Base-by-base conservation (phyloP, 2,329 filamentous ascomycete species). In the Colletotrichum theobromicola region DNA sequence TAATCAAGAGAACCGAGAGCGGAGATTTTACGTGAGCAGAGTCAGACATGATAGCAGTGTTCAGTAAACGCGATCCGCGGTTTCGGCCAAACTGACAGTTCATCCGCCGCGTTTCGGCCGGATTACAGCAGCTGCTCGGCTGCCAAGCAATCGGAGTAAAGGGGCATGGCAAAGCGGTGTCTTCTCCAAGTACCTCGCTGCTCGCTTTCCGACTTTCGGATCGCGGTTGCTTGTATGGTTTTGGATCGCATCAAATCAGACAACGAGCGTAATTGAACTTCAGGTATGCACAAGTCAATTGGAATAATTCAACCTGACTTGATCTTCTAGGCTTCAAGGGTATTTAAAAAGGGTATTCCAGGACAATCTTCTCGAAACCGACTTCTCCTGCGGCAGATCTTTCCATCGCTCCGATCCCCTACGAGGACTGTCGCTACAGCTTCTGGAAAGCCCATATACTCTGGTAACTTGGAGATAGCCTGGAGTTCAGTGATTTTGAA, bases 211-310 rank as follows among this genome's bases (percentile, higher is more conserved):
- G 42, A 46, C n/a, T 4, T 46, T 21, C 10, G 42, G 42, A 7
- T 21, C 4, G n/a, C 42, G 42, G 1, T 46, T 10, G n/a, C 42
- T 46, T 21, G 2, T 7, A 46, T 21, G 42, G 10, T 46, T 13
- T 21, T 7, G 42, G 5, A 46, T 46, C 1, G n/a, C n/a, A 21
- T 46, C 42, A 0, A 21, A 10, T 21, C n/a, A 46, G 13, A 13
- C 10, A 21, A 7, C 10, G n/a, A 46, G 42, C n/a, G 42, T 46
- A 46, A 21, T 1, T 13, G 6, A 6, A n/a, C 10, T n/a, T 13
- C 7, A 6, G 0, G 42, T 21, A 42, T 0, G 18, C n/a, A n/a
- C 18, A 42, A 42, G n/a, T 42, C 0, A n/a, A n/a, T n/a, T 42
- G 37, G n/a, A 42, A 42, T n/a, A 16, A 10, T 42, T 0, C 37